Evolutionary conservation across 768 basidiomycete species (phyloP).

Genomic region (Mycena belliarum): DNA sequence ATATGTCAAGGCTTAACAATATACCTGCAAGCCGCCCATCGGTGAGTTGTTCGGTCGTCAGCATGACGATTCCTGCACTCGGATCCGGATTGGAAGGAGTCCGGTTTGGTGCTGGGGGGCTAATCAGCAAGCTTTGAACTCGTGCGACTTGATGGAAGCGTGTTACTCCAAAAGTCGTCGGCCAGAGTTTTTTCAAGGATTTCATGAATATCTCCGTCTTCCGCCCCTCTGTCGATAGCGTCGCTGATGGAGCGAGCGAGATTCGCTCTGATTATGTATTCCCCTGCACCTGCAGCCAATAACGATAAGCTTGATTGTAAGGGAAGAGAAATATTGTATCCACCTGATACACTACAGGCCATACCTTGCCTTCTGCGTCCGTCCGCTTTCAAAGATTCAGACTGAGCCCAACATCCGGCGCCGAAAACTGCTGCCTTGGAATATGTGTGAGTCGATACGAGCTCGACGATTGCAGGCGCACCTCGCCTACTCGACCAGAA

Average conservation of each 20-base stretch:
- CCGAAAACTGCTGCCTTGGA: slow-evolving; percentile 55
- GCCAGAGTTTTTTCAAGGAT: slow-evolving; percentile 14
- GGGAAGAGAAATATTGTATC: neutral
- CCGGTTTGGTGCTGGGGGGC: slow-evolving; percentile 16
- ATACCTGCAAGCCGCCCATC: slow-evolving; percentile 19
- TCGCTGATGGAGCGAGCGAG: slow-evolving; percentile 45
- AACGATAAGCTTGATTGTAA: too few relatives aligned
- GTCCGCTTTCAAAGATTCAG: slow-evolving; percentile 5
- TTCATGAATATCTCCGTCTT: slow-evolving; percentile 10
- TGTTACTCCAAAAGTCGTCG: slow-evolving; percentile 10
- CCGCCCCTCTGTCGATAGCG: slow-evolving; percentile 20
- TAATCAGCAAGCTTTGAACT: neutral
- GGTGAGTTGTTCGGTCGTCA: slow-evolving; percentile 47
- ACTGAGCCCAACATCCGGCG: slow-evolving; percentile 59
- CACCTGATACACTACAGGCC: slow-evolving; percentile 58
- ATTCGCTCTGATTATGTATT: slow-evolving; percentile 43
- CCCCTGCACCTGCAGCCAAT: slow-evolving; percentile 36
- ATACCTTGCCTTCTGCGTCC: slow-evolving; percentile 18
- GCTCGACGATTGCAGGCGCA: slow-evolving; percentile 27
- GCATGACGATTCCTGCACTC: slow-evolving; percentile 62
- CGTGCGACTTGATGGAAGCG: neutral
- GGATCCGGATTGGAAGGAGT: slow-evolving; percentile 33
- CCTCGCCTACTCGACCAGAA: slow-evolving; percentile 77
- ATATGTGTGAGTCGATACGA: neutral
- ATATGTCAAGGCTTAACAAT: neutral